Evolutionary conservation across 805 yeast genomes (phyloP), one percentile per base, ranked within the genome.

Genomic region (Vanderwaltozyma tropicalis): DNA sequence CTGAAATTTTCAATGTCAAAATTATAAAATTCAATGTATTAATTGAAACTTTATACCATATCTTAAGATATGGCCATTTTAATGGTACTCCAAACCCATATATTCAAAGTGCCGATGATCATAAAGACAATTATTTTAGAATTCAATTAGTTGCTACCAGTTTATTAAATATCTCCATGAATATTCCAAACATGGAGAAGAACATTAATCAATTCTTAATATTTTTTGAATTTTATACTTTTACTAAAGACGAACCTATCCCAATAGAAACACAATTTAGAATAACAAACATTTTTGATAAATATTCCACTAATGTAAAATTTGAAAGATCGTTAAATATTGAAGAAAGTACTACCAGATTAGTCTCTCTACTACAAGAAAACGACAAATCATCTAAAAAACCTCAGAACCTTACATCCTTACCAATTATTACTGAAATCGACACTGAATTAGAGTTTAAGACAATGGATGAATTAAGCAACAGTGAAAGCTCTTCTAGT

Each of bases 181-280:
- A 41, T 8, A 44, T 55, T 11, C 29, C 45, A 5, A 32, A 43
- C 2, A 40, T 54, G 5, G 33, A 28, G 9, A 46, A 48, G 4
- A 61, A 65, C 27, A 34, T 74, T 11, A 48, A 53, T 1, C 37
- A 63, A 0, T 71, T 80, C 40, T 47, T 79, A 40, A 66, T 67
- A 20, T 78, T 75, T 45, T 77, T 85, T 42, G 92, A 86, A 49
- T 86, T 76, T 54, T 86, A 83, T 51, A 55, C 73, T 4, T 71
- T 68, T 54, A 70, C 79, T 24, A 86, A 86, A 49, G 56, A 57
- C 3, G 67, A 59, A 33, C 82, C 85, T 1, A 38, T 82, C 13
- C 86, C 94, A 0, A 63, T 68, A 43, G 92, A 80, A 32, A 59
- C 74, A 2, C 71, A 71, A 31, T 77, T 76, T 45, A 67, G 66